phyloP scores from a whole-genome alignment of 805 yeast genomes.

The Metschnikowia drakensbergensis region DNA sequence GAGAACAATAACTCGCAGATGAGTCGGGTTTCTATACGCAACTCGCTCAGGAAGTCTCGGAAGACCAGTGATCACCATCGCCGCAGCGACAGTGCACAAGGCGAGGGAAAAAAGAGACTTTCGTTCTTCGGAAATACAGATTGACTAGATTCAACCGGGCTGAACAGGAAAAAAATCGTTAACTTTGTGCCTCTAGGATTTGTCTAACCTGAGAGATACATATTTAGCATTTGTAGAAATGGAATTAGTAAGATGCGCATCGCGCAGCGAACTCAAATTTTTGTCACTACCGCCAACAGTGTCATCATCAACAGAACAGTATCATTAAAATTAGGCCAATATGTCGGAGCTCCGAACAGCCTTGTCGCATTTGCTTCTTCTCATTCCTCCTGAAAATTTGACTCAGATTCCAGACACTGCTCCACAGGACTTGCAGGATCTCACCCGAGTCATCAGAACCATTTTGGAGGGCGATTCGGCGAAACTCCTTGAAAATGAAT shows the following conservation, averaged over 20 bases:
- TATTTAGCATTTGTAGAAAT: background rate
- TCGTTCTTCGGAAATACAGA: conserved; percentile 22
- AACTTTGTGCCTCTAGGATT: background rate
- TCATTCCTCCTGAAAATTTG: conserved; percentile 12
- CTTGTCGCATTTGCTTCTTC: conserved; percentile 17
- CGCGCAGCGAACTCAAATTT: conserved; percentile 1
- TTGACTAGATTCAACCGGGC: background rate
- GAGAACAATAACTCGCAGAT: conserved; percentile 36
- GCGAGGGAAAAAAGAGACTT: conserved; percentile 22
- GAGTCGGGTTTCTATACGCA: conserved; percentile 40
- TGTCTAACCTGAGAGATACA: background rate
- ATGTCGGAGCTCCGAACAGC: conserved; percentile 5
- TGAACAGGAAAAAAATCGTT: too few species aligned
- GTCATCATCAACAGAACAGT: background rate
- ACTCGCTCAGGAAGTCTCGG: conserved; percentile 32
- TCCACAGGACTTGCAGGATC: background rate
- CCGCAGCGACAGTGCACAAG: conserved; percentile 25
- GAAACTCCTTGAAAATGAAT: conserved; percentile 21
- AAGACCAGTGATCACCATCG: conserved; percentile 28
- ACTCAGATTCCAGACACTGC: background rate
- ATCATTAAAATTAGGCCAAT: background rate
- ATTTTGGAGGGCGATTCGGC: conserved; percentile 24
- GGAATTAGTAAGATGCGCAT: conserved; percentile 2
- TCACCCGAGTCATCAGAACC: background rate
- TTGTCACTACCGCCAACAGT: background rate